Conservation (phyloP, 129 eudicot species). For the Cynara cardunculus region DNA sequence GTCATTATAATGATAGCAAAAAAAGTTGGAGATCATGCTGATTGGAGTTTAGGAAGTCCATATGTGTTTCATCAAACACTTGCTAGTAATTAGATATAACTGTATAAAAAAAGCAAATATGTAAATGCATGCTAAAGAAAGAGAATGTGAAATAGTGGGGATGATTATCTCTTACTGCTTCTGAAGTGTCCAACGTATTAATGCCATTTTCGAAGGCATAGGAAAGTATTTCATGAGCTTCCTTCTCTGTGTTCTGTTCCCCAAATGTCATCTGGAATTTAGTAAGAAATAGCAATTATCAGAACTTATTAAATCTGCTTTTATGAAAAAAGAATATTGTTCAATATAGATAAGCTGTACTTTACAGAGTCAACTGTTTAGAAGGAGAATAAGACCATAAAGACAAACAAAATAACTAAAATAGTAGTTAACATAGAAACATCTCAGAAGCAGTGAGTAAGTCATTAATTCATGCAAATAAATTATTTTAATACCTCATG, state of each 20-base stretch:
- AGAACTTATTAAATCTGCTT: conserved; percentile 11
- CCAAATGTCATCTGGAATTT: conserved; percentile 88
- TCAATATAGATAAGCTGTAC: background rate
- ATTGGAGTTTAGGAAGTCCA: background rate
- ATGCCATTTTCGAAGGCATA: conserved; percentile 81
- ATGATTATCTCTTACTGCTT: conserved; percentile 49
- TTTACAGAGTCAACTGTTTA: background rate
- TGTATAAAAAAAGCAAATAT: background rate
- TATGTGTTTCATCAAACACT: background rate
- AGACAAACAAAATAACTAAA: background rate
- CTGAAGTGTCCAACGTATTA: conserved; percentile 85
- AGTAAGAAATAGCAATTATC: conserved; percentile 3
- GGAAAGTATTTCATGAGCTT: conserved; percentile 81
- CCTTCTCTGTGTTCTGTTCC: conserved; percentile 95
- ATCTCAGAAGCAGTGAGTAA: background rate
- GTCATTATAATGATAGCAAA: background rate
- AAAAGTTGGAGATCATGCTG: background rate
- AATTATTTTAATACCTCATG: background rate
- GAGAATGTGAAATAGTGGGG: background rate
- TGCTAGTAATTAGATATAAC: background rate
- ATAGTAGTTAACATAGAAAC: background rate
- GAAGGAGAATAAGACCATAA: conserved; percentile 7
- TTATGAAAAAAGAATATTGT: background rate
- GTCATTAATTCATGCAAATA: background rate
- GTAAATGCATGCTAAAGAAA: conserved; percentile 1